A percentile compares a stretch with the other conserved stretches of the same genome.
phyloP scores from a whole-genome alignment of 352 stramenopile genomes.

The Phytopythium aichiense region DNA sequence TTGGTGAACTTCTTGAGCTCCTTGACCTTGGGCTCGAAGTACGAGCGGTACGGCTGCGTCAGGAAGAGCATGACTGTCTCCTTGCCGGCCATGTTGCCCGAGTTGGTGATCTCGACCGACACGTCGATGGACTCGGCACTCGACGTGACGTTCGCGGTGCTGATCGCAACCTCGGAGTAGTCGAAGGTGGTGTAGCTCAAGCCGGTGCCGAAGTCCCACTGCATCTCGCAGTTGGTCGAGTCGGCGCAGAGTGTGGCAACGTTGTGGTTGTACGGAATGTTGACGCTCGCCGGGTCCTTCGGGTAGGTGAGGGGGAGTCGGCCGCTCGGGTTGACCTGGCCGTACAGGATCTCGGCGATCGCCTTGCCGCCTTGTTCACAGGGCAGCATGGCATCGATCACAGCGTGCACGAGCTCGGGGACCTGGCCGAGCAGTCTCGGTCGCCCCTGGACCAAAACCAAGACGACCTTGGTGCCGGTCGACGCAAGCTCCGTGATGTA shows the following conservation, averaged over 20 bases:
- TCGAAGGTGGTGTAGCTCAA: constrained; percentile 65
- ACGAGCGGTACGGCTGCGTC: constrained; percentile 46
- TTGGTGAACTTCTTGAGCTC: constrained; percentile 76
- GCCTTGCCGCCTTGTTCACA: constrained; percentile 68
- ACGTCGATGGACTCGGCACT: constrained; percentile 28
- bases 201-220: constrained; percentile 64
- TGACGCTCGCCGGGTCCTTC: constrained; percentile 39
- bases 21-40: constrained; percentile 68
- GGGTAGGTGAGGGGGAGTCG: constrained; percentile 79
- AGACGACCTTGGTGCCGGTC: constrained; percentile 64
- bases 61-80: constrained; percentile 77
- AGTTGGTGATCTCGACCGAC: constrained; percentile 63
- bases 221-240: constrained; percentile 30
- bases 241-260: constrained; percentile 37
- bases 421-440: constrained; percentile 61
- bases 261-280: constrained; percentile 66
- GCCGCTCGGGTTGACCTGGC: constrained; percentile 69
- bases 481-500: constrained; percentile 61
- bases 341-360: constrained; percentile 78
- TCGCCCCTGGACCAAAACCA: constrained; percentile 68
- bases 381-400: constrained; percentile 65
- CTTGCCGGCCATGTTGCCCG: constrained; percentile 38
- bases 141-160: constrained; percentile 11
- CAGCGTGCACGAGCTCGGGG: constrained; percentile 43
- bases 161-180: constrained; percentile 36